Base-by-base conservation (phyloP, 2,329 filamentous ascomycete genomes). In the Zymoseptoria ardabiliae region DNA sequence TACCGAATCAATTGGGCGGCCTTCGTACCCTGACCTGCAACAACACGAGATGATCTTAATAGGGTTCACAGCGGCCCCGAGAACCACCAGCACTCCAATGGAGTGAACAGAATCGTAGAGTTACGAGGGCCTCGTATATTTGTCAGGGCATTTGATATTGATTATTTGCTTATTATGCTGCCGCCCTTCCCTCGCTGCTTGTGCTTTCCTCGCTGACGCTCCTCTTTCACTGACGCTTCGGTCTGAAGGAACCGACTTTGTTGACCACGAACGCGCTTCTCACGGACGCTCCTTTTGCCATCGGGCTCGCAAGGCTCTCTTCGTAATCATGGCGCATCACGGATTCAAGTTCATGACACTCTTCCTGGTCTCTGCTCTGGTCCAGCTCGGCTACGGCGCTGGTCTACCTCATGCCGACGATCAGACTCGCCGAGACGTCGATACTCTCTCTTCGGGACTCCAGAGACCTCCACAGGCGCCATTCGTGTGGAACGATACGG, bases 401-500 rank as follows among this genome's bases (percentile, higher is more conserved):
- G 35, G 17, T 7, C 10, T 45, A 17, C 35, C 35, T 45, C 35
- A n/a, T n/a, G 4, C 11, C 35, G 13, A 45, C 13, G 35, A 17
- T 13, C 35, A 45, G 35, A 45, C 35, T 45, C 35, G 35, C 35
- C 35, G 35, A 45, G 35, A 45, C 35, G 35, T 17, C 11, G 13
- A 45, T 17, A 45, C 35, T n/a, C 35, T 45, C 4, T n/a, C 35
- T 45, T 45, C 81, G 65, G 82, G 85, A 74, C 90, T 88, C 75
- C 81, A 80, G 72, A 86, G 80, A 69, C 88, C 88, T 62, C 88
- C 89, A 1, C 89, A 91, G 77, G 79, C 85, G 50, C 88, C 89
- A 57, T 88, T 88, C 57, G 80, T 85, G 70, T 92, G 91, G 75
- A 89, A 81, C 3, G 85, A 85, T 65, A 90, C 88, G 55, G 82